phyloP scores from a whole-genome alignment of 352 stramenopile species.

The Globisporangium sylvaticum region DNA sequence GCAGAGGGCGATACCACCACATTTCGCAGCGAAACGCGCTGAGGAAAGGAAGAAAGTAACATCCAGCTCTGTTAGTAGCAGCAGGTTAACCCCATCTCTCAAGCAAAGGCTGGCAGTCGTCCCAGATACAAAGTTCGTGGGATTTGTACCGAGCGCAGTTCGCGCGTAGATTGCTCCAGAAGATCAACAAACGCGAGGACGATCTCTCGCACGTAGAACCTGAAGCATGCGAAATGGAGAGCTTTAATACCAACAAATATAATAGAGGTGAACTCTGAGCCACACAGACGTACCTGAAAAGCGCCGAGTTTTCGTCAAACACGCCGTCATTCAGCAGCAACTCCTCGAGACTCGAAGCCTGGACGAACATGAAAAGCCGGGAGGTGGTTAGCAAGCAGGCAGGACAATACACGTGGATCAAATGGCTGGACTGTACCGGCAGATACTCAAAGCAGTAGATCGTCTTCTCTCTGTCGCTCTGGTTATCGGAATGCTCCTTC shows the following conservation, averaged over 20 bases:
- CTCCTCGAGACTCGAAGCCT: conserved; percentile 2
- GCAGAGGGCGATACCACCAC: conserved; percentile 4
- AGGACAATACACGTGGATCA: background rate
- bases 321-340: background rate
- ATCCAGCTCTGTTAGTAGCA: background rate
- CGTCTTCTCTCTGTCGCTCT: background rate
- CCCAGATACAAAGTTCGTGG: background rate
- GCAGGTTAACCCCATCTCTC: background rate
- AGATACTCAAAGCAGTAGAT: conserved; percentile 9
- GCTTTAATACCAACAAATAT: background rate
- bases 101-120: background rate
- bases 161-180: conserved; percentile 26
- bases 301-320: conserved; percentile 1
- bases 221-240: background rate
- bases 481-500: background rate
- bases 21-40: conserved; percentile 1
- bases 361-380: background rate
- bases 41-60: background rate
- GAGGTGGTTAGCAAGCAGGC: background rate
- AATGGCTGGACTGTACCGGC: background rate
- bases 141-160: conserved; percentile 9
- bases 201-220: conserved; percentile 11
- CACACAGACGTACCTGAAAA: conserved; percentile 2
- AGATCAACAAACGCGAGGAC: conserved; percentile 30
- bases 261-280: background rate